These are phyloP conservation scores for Euphrasia arctica DNA, from an alignment of 305 asterid genomes.

Conservation along the genomic window DNA sequence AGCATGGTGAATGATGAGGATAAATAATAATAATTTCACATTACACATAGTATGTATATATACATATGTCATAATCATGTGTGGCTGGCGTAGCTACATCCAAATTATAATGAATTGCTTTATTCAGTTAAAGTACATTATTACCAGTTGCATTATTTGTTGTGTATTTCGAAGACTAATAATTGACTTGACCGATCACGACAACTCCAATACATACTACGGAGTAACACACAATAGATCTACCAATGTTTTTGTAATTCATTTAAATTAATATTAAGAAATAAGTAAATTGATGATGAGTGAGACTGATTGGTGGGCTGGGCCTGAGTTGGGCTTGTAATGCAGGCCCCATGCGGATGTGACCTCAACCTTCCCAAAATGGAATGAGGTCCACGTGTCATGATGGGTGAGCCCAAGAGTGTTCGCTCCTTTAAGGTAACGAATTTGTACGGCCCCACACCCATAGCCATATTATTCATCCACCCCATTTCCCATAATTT, in stretches of 20 bases:
- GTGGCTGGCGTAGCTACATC: neutral
- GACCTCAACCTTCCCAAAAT: conserved; percentile 33
- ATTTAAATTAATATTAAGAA: neutral
- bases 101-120: neutral
- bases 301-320: neutral
- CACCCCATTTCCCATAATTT: neutral
- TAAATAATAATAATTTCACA: too few species aligned
- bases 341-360: conserved; percentile 26
- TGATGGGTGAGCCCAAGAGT: conserved; percentile 32
- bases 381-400: conserved; percentile 35
- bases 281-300: neutral
- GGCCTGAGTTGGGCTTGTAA: neutral
- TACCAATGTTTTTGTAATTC: neutral
- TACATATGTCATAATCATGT: neutral
- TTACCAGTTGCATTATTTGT: conserved; percentile 7
- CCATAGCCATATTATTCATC: neutral
- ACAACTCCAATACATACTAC: neutral
- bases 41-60: too few species aligned
- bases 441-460: conserved; percentile 29
- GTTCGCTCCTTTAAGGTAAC: conserved; percentile 37
- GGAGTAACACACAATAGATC: neutral
- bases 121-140: conserved; percentile 1
- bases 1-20: too few species aligned
- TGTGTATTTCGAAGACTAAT: conserved; percentile 13
- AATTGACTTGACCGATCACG: conserved; percentile 15